These are phyloP conservation scores for Raddia distichophylla DNA, from an alignment of 176 grass and related monocot genomes.

Conservation along the genomic window DNA sequence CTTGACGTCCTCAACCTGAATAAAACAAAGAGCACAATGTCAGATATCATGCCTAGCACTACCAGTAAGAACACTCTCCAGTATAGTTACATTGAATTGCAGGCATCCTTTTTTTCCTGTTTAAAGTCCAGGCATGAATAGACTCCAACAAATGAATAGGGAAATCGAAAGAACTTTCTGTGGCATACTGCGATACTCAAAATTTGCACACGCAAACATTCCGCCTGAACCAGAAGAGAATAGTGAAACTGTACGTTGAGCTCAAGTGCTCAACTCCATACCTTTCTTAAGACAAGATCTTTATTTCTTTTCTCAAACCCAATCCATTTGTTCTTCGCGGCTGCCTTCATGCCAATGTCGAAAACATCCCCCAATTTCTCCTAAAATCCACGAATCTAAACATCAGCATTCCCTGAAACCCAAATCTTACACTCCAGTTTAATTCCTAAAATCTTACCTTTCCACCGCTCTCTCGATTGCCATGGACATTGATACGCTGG, in stretches of 20 bases:
- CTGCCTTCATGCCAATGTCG: constrained; percentile 59
- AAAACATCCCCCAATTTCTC: constrained; percentile 59
- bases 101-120: background rate
- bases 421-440: background rate
- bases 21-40: background rate
- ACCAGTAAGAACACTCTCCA: background rate
- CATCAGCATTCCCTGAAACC: constrained; percentile 28
- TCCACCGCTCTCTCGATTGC: too few species aligned
- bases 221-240: background rate
- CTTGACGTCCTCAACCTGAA: constrained; percentile 64
- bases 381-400: constrained; percentile 33
- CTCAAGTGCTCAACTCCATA: constrained; percentile 36
- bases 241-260: background rate
- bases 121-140: background rate
- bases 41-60: background rate
- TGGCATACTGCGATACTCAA: background rate
- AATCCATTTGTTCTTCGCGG: constrained; percentile 75
- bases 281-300: constrained; percentile 59
- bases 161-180: background rate
- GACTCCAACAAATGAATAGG: background rate
- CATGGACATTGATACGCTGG: too few species aligned
- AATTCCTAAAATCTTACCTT: background rate
- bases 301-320: constrained; percentile 63
- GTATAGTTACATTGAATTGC: background rate
- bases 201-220: background rate